A percentile compares a stretch with the other conserved stretches of the same genome.
These are phyloP conservation scores for Solanum rostratum DNA, from an alignment of 257 asterid genomes.

Conservation along the genomic window DNA sequence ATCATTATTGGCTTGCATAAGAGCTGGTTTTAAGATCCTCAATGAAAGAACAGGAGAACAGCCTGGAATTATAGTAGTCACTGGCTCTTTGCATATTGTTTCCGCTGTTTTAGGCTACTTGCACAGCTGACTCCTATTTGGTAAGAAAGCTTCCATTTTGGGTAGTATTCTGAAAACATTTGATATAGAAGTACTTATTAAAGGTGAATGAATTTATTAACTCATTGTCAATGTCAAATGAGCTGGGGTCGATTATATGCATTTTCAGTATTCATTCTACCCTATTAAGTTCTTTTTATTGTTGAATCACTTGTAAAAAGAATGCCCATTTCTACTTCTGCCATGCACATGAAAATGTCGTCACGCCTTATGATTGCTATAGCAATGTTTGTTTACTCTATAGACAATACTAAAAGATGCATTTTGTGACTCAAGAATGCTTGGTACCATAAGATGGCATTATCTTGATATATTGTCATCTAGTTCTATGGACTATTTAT, in stretches of 20 bases:
- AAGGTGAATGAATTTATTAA: neutral
- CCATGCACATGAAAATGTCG: neutral
- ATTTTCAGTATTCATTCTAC: neutral
- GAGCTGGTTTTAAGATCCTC: constrained; percentile 39
- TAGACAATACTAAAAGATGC: neutral
- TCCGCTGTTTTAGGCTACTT: constrained; percentile 49
- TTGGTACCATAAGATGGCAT: neutral
- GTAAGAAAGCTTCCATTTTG: neutral
- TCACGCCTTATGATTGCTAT: neutral
- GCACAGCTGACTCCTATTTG: constrained; percentile 2
- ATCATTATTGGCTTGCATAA: constrained; percentile 29
- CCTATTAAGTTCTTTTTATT: neutral
- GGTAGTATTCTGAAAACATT: neutral
- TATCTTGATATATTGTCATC: neutral
- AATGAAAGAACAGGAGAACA: constrained; percentile 20
- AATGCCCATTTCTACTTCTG: neutral
- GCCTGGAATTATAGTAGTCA: constrained; percentile 42
- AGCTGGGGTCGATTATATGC: neutral
- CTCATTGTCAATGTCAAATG: neutral
- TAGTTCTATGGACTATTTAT: neutral
- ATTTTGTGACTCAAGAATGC: neutral
- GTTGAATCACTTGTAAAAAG: neutral
- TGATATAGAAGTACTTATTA: neutral
- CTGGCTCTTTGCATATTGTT: constrained; percentile 91
- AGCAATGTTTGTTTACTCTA: neutral